Conservation (phyloP, 192 early-diverging fungal genomes). For the Gonapodya sp. region DNA sequence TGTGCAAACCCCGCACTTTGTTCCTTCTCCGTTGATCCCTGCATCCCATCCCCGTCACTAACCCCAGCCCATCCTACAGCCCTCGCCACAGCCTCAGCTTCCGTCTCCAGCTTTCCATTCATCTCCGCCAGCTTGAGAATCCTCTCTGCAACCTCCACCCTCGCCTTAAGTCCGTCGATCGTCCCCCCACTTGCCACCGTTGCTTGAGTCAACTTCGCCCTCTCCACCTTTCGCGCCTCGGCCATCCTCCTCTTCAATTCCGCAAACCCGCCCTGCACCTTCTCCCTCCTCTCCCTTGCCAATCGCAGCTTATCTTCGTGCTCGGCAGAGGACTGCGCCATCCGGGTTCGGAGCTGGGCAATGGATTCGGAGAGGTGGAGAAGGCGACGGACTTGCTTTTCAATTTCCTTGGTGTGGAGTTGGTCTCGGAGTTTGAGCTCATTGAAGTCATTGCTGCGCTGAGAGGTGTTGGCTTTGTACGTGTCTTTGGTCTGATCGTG, state of each 20-base stretch:
- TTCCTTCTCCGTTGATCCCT: not conserved
- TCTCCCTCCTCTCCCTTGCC: slow-evolving; percentile 41
- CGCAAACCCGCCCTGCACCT: slow-evolving; percentile 45
- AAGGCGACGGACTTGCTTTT: slow-evolving; percentile 50
- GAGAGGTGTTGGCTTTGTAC: slow-evolving; percentile 46
- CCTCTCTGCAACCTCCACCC: slow-evolving; percentile 46
- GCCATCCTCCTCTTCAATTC: slow-evolving; percentile 44
- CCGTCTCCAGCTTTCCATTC: slow-evolving; percentile 53
- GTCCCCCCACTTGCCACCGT: slow-evolving; percentile 34
- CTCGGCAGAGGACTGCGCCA: slow-evolving; percentile 33
- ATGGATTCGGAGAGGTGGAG: slow-evolving; percentile 52
- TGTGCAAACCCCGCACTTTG: not conserved
- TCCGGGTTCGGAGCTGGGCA: slow-evolving; percentile 32
- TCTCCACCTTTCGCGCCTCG: slow-evolving; percentile 38
- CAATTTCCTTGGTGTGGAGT: slow-evolving; percentile 48
- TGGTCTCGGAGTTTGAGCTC: slow-evolving; percentile 50
- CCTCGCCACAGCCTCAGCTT: slow-evolving; percentile 34
- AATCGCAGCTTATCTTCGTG: slow-evolving; percentile 38
- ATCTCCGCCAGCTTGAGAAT: slow-evolving; percentile 53
- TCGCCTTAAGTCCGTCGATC: slow-evolving; percentile 32
- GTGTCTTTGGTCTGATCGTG: slow-evolving; percentile 34
- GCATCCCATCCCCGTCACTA: not conserved
- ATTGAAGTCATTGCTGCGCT: slow-evolving; percentile 49
- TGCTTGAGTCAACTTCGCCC: slow-evolving; percentile 34
- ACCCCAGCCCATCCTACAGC: not conserved